A percentile compares a stretch with the other conserved stretches of the same genome.
Evolutionary conservation across 768 basidiomycete genomes (phyloP).

Genomic region (Boletus subparvulus): DNA sequence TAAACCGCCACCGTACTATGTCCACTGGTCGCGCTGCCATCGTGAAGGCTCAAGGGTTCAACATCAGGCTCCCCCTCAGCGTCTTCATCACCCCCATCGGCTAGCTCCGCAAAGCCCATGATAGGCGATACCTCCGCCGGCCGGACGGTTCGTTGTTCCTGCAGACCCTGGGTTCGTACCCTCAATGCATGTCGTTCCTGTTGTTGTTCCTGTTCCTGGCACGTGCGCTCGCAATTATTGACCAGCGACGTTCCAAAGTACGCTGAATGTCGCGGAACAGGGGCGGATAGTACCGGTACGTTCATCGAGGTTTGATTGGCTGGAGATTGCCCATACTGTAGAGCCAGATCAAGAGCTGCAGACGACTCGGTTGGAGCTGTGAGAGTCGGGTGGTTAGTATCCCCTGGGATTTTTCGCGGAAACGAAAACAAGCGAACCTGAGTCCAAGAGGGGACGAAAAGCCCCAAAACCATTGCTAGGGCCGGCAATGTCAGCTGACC

Average conservation of each 20-base stretch:
- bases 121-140: constrained; percentile 35
- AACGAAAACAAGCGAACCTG: constrained; percentile 27
- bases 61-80: constrained; percentile 36
- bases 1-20: constrained; percentile 30
- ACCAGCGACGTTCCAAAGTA: constrained; percentile 33
- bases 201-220: constrained; percentile 39
- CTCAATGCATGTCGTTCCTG: constrained; percentile 31
- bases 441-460: constrained; percentile 23
- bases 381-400: constrained; percentile 1
- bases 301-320: constrained; percentile 22
- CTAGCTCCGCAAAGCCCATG: constrained; percentile 30
- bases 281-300: constrained; percentile 28
- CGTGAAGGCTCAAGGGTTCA: constrained; percentile 29
- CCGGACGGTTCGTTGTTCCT: constrained; percentile 33
- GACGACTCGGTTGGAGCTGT: constrained; percentile 23
- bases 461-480: constrained; percentile 22
- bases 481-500: constrained; percentile 22
- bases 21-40: constrained; percentile 17
- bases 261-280: constrained; percentile 34
- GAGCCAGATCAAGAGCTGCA: constrained; percentile 21
- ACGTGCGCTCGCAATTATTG: constrained; percentile 36
- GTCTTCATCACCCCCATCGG: constrained; percentile 34
- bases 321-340: constrained; percentile 25
- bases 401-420: not conserved
- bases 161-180: constrained; percentile 33